Evolutionary conservation across 805 yeast species (phyloP).

Genomic region (Cyberlindnera euphorbiiphila): DNA sequence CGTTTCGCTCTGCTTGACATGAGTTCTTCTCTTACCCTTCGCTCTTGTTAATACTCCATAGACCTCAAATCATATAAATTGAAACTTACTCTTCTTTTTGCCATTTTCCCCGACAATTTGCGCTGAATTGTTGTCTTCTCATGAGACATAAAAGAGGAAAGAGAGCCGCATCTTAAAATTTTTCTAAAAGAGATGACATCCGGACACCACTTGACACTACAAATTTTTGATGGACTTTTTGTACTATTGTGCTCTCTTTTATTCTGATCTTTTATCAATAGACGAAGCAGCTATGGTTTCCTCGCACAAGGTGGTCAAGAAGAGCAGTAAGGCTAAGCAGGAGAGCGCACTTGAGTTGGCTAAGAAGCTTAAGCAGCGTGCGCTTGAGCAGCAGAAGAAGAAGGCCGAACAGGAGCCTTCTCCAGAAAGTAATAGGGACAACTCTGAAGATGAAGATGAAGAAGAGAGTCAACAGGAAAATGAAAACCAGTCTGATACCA

Average conservation of each 20-base stretch:
- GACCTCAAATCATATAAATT: background rate
- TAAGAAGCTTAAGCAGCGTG: slow-evolving; percentile 47
- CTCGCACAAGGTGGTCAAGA: slow-evolving; percentile 19
- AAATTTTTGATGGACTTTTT: too few relatives aligned
- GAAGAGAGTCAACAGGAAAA: slow-evolving; percentile 12
- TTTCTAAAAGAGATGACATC: slow-evolving; percentile 26
- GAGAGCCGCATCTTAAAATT: slow-evolving; percentile 11
- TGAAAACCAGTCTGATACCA: slow-evolving; percentile 16
- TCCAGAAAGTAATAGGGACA: slow-evolving; percentile 3
- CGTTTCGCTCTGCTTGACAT: slow-evolving; percentile 65
- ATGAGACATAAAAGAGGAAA: background rate
- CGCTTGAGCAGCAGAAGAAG: slow-evolving; percentile 29
- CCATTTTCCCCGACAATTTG: slow-evolving; percentile 38
- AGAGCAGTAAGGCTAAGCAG: slow-evolving; percentile 25
- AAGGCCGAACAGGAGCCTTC: slow-evolving; percentile 3
- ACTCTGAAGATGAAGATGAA: slow-evolving; percentile 4
- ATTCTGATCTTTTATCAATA: background rate
- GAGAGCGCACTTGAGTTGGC: slow-evolving; percentile 47
- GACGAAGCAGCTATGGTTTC: background rate
- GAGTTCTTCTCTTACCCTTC: slow-evolving; percentile 81
- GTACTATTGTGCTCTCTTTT: too few relatives aligned
- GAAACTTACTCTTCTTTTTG: slow-evolving; percentile 45
- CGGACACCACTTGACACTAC: slow-evolving; percentile 19
- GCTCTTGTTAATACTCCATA: slow-evolving; percentile 15
- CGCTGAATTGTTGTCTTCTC: too few relatives aligned